Evolutionary conservation across 2,329 filamentous ascomycete genomes (phyloP).

Genomic region (Trichoderma oligosporum): DNA sequence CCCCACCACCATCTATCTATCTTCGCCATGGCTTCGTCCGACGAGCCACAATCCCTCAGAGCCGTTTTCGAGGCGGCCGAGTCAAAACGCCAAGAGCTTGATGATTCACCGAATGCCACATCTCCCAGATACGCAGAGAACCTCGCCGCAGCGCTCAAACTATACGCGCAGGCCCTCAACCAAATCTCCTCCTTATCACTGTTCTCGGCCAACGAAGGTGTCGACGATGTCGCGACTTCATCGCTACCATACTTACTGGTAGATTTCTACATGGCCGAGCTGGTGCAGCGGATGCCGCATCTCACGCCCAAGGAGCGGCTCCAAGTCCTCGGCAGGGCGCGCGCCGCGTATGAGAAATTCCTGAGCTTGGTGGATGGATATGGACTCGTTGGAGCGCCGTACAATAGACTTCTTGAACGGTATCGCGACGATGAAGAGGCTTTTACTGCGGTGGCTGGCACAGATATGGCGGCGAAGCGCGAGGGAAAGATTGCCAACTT

Average conservation of each 20-base stretch:
- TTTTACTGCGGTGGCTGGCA: conserved; percentile 67
- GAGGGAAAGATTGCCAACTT: conserved; percentile 84
- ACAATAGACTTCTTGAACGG: conserved; percentile 66
- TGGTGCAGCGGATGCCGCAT: conserved; percentile 64
- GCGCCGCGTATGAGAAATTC: conserved; percentile 73
- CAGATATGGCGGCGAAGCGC: conserved; percentile 61
- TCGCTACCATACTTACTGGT: conserved; percentile 82
- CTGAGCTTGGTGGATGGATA: conserved; percentile 76
- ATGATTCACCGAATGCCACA: conserved; percentile 61
- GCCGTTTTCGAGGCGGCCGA: conserved; percentile 50
- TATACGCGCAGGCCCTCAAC: conserved; percentile 69
- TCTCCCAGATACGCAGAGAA: conserved; percentile 64
- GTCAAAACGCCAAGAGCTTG: conserved; percentile 52
- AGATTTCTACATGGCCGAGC: conserved; percentile 73
- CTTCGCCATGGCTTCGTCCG: conserved; percentile 24
- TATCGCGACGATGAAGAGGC: conserved; percentile 68
- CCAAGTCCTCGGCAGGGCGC: conserved; percentile 57
- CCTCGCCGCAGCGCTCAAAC: conserved; percentile 61
- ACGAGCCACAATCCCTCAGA: conserved; percentile 49
- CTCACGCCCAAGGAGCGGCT: conserved; percentile 55
- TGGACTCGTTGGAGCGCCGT: conserved; percentile 60
- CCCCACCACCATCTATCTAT: too few relatives aligned
- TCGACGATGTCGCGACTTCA: conserved; percentile 82
- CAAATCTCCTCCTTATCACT: conserved; percentile 69
- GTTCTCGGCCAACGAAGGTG: conserved; percentile 84